These are phyloP conservation scores for Fusarium pseudoanthophilum DNA, from an alignment of 2,329 filamentous ascomycete species.

Conservation along the genomic window DNA sequence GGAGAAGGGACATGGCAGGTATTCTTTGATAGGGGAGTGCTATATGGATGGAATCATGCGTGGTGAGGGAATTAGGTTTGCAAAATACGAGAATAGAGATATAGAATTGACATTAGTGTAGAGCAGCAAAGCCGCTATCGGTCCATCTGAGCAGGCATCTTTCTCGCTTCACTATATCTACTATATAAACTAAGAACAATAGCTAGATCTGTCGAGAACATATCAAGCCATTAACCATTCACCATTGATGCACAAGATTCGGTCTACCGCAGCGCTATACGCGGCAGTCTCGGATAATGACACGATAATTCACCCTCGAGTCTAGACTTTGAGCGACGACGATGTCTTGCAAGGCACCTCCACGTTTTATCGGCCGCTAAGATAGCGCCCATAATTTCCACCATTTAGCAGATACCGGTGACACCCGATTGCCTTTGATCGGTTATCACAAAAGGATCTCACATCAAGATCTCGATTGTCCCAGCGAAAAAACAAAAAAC, in stretches of 20 bases:
- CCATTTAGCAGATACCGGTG: background rate
- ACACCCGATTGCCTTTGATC: slow-evolving; percentile 1
- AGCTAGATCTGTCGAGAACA: too few relatives aligned
- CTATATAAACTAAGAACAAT: background rate
- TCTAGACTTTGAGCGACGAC: background rate
- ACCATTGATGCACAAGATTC: fast-evolving
- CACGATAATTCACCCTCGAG: background rate
- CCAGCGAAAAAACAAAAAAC: background rate
- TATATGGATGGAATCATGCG: background rate
- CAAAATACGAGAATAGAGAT: background rate
- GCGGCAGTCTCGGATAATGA: background rate
- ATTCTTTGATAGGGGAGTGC: background rate
- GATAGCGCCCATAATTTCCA: background rate
- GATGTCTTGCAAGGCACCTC: background rate
- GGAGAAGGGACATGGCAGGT: background rate
- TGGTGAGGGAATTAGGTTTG: background rate
- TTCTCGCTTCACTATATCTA: background rate
- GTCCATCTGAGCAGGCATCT: background rate
- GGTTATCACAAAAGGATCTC: background rate
- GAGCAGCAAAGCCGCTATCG: background rate
- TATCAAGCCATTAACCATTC: background rate
- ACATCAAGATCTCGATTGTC: background rate
- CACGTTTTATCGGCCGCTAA: background rate
- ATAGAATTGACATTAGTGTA: background rate
- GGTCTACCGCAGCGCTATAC: too few relatives aligned